A percentile compares a stretch with the other conserved stretches of the same genome.
These are phyloP conservation scores for Chlorella sp. DNA, from an alignment of 139 green algal genomes.

Conservation along the genomic window DNA sequence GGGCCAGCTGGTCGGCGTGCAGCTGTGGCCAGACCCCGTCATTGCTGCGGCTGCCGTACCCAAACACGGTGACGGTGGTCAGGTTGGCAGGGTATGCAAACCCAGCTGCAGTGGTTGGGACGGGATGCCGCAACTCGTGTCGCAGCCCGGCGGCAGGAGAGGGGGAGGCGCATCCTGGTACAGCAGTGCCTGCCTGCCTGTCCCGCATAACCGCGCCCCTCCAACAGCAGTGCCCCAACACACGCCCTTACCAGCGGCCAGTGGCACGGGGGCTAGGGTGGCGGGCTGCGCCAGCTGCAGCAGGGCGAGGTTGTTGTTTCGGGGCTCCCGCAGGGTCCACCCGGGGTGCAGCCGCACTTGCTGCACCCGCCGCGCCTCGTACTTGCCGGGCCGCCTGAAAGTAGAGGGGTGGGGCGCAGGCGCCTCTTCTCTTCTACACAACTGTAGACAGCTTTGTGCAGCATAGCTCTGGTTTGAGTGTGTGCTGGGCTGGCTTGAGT, in stretches of 20 bases:
- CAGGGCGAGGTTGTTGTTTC: conserved; percentile 16
- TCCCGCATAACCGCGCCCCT: too few species aligned
- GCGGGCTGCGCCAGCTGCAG: neutral
- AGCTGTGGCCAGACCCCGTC: conserved; percentile 27
- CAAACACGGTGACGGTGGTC: neutral
- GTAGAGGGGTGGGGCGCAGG: too few species aligned
- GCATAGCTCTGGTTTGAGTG: too few species aligned
- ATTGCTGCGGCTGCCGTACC: conserved; percentile 10
- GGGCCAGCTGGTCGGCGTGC: neutral
- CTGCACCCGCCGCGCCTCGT: neutral
- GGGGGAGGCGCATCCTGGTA: neutral
- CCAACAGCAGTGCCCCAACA: too few species aligned
- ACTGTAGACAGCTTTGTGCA: too few species aligned
- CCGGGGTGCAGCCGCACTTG: neutral
- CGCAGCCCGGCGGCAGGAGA: too few species aligned
- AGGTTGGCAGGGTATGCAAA: neutral
- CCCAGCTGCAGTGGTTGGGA: neutral
- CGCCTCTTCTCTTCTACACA: too few species aligned
- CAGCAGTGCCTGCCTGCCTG: too few species aligned
- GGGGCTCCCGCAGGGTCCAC: neutral
- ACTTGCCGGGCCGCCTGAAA: neutral
- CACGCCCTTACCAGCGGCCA: neutral
- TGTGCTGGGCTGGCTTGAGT: too few species aligned
- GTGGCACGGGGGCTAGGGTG: neutral
- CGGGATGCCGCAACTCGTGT: too few species aligned